Conservation (phyloP, 192 early-diverging fungal species). For the Chytriomyces confervae region DNA sequence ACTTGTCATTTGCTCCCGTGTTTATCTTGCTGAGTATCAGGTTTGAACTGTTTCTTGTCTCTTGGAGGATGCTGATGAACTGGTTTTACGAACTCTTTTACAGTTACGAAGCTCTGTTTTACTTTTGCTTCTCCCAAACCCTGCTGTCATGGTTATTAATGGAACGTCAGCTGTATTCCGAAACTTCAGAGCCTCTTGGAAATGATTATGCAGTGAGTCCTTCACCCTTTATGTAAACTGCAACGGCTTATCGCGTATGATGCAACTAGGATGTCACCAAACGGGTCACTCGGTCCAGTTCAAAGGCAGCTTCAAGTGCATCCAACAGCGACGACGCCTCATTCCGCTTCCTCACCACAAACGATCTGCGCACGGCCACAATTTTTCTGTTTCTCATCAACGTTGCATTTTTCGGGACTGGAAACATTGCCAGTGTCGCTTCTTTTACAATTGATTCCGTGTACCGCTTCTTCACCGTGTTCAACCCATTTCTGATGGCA, state of each 20-base stretch:
- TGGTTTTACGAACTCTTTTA: not conserved
- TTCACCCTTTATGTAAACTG: not conserved
- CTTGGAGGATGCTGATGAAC: not conserved
- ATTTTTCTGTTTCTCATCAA: slow-evolving; percentile 90
- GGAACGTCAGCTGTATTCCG: slow-evolving; percentile 59
- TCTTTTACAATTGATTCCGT: slow-evolving; percentile 88
- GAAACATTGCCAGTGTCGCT: slow-evolving; percentile 87
- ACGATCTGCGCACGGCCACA: slow-evolving; percentile 45
- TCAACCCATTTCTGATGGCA: slow-evolving; percentile 90
- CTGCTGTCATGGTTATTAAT: slow-evolving; percentile 79
- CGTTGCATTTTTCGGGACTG: slow-evolving; percentile 95
- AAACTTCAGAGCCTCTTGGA: slow-evolving; percentile 18
- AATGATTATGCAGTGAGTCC: slow-evolving; percentile 24
- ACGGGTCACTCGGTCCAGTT: slow-evolving; percentile 6
- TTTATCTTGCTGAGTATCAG: slow-evolving; percentile 84
- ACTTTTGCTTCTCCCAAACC: slow-evolving; percentile 77
- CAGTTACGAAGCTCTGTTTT: slow-evolving; percentile 85
- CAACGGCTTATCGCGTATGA: not conserved
- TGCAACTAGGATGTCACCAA: slow-evolving; percentile 4
- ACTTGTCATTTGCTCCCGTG: slow-evolving; percentile 83
- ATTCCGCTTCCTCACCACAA: slow-evolving; percentile 16
- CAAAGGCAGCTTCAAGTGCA: not conserved
- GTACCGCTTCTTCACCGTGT: slow-evolving; percentile 88
- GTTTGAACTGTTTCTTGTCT: slow-evolving; percentile 10
- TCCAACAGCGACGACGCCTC: not conserved